Base-by-base conservation (phyloP, 2,329 filamentous ascomycete species). In the Aspergillus ochraceoroseus region DNA sequence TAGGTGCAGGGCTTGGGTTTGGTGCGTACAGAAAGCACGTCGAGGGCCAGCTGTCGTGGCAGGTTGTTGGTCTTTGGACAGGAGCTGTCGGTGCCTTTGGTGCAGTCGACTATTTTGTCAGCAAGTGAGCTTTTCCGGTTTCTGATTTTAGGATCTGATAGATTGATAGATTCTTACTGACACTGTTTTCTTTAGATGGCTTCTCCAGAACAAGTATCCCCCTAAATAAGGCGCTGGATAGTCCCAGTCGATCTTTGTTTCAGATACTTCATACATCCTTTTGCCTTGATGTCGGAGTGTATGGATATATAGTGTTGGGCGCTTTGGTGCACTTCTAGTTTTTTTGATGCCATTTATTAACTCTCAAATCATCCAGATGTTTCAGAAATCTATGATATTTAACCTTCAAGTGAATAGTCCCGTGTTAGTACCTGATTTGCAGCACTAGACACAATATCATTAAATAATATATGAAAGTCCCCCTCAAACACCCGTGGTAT, bases 141-240 rank as follows among this genome's bases (percentile, higher is more conserved):
- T n/a, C n/a, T n/a, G n/a, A n/a, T n/a, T n/a, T n/a, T n/a, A n/a
- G n/a, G n/a, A n/a, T n/a, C n/a, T n/a, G n/a, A n/a, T n/a, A n/a
- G n/a, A n/a, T n/a, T n/a, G n/a, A n/a, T n/a, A n/a, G n/a, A n/a
- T n/a, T n/a, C n/a, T n/a, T n/a, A n/a, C n/a, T n/a, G n/a, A n/a
- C n/a, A n/a, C n/a, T n/a, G n/a, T n/a, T n/a, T n/a, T n/a, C n/a
- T 40, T 7, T 46, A 73, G 70, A 51, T 73, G 70, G 65, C 63
- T 73, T 40, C 58, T 73, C 48, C 66, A 71, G 54, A 73, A 72
- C 62, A 73, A 72, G 54, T 73, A 67, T 50, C 70, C 70, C 34
- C 63, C 63, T 40, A 70, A 72, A 59, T 70, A 66, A 41, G 29
- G n/a, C 5, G 11, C 8, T 8, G 23, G 14, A 35, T 25, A 26